phyloP scores from a whole-genome alignment of 805 yeast species.

The Saccharomyces paradoxus region DNA sequence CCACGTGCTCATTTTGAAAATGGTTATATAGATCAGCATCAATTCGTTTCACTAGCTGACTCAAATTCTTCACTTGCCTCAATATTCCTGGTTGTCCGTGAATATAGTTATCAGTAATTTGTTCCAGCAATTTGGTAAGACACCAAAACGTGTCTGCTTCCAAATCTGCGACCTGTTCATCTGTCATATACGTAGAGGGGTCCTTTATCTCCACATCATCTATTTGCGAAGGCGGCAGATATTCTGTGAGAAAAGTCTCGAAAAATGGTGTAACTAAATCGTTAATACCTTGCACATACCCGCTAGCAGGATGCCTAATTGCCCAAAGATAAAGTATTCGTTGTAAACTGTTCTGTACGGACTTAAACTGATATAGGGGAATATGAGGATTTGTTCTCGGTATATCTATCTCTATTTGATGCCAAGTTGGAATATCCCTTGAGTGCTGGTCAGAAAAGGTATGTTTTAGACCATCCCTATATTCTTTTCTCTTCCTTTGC shows the following conservation, averaged over 20 bases:
- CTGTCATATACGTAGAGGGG: constrained; percentile 48
- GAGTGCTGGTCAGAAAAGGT: constrained; percentile 46
- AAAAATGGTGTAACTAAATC: constrained; percentile 89
- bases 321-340: constrained; percentile 89
- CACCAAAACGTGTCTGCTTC: constrained; percentile 99
- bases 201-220: constrained; percentile 50
- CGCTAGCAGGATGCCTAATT: constrained; percentile 92
- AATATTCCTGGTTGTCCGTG: constrained; percentile 98
- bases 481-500: constrained; percentile 77
- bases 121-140: constrained; percentile 79
- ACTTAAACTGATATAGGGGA: constrained; percentile 55
- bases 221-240: constrained; percentile 37
- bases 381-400: constrained; percentile 89
- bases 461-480: constrained; percentile 62
- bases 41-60: constrained; percentile 69
- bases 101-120: constrained; percentile 92
- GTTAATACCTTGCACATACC: constrained; percentile 95
- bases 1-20: constrained; percentile 74
- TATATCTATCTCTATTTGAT: constrained; percentile 89
- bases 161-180: constrained; percentile 53
- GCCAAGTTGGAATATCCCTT: constrained; percentile 78
- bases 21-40: constrained; percentile 69
- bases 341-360: constrained; percentile 73
- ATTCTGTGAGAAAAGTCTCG: constrained; percentile 72
- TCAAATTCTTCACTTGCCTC: constrained; percentile 77